Evolutionary conservation across 2,329 filamentous ascomycete species (phyloP).

Genomic region (Fusarium decemcellulare): DNA sequence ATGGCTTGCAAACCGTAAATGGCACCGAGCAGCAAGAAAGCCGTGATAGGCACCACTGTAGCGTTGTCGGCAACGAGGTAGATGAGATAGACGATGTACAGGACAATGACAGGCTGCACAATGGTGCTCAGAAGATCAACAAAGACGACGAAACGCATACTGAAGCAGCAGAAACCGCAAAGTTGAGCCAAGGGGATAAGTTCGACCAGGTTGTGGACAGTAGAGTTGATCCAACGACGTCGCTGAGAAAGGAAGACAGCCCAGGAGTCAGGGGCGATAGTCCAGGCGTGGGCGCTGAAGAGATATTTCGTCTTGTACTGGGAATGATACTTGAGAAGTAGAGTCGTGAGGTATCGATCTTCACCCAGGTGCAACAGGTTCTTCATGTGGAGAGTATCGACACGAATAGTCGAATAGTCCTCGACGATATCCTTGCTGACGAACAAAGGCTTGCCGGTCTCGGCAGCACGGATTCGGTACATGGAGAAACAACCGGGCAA

Average conservation of each 20-base stretch:
- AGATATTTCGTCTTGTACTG: slow-evolving; percentile 99
- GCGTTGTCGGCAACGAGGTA: slow-evolving; percentile 76
- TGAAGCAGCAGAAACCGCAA: slow-evolving; percentile 99
- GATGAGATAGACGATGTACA: slow-evolving; percentile 92
- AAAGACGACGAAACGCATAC: slow-evolving; percentile 98
- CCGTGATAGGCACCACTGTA: slow-evolving; percentile 81
- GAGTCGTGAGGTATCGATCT: slow-evolving; percentile 95
- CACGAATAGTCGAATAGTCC: slow-evolving; percentile 90
- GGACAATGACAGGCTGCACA: slow-evolving; percentile 91
- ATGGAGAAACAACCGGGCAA: slow-evolving; percentile 99
- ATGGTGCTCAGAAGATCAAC: slow-evolving; percentile 93
- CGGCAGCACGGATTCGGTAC: slow-evolving; percentile 96
- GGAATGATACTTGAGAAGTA: slow-evolving; percentile 91
- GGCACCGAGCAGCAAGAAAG: slow-evolving; percentile 92
- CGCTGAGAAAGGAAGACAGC: slow-evolving; percentile 96
- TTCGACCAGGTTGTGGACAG: slow-evolving; percentile 96
- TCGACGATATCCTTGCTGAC: slow-evolving; percentile 94
- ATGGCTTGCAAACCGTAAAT: slow-evolving; percentile 98
- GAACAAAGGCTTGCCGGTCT: slow-evolving; percentile 95
- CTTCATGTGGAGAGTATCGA: slow-evolving; percentile 99
- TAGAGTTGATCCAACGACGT: slow-evolving; percentile 99
- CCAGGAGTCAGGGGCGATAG: slow-evolving; percentile 96
- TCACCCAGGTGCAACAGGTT: slow-evolving; percentile 97
- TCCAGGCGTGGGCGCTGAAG: slow-evolving; percentile 93
- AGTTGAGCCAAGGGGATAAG: slow-evolving; percentile 94